Conservation (phyloP, 805 yeast genomes). For the Candida incommunis region DNA sequence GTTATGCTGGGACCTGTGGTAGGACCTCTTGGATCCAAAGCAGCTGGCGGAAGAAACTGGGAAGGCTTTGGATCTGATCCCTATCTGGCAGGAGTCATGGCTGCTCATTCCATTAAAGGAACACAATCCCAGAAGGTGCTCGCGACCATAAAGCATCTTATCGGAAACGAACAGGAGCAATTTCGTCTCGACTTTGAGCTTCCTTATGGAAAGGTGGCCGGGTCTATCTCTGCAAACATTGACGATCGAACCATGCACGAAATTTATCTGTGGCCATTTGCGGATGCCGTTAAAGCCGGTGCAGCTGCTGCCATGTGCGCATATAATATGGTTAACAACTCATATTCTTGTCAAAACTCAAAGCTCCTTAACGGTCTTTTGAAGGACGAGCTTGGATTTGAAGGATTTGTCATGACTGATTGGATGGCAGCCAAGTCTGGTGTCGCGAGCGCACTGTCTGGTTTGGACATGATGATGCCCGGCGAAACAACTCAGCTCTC, state of each 20-base stretch:
- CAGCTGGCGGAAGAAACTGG: slow-evolving; percentile 54
- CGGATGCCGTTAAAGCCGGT: slow-evolving; percentile 46
- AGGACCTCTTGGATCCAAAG: slow-evolving; percentile 49
- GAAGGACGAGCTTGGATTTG: slow-evolving; percentile 50
- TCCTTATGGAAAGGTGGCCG: neutral
- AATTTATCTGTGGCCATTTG: slow-evolving; percentile 52
- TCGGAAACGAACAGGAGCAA: slow-evolving; percentile 52
- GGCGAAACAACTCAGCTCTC: slow-evolving; percentile 27
- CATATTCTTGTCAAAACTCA: slow-evolving; percentile 47
- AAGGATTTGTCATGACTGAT: slow-evolving; percentile 53
- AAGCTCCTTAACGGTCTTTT: slow-evolving; percentile 38
- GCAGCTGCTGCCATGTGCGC: slow-evolving; percentile 51
- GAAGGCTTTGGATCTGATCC: slow-evolving; percentile 53
- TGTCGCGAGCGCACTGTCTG: slow-evolving; percentile 40
- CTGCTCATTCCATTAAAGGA: slow-evolving; percentile 38
- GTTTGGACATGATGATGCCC: slow-evolving; percentile 57
- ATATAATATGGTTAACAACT: slow-evolving; percentile 40
- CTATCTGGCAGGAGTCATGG: slow-evolving; percentile 41
- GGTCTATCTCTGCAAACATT: slow-evolving; percentile 35
- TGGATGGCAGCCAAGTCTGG: slow-evolving; percentile 54
- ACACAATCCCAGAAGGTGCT: slow-evolving; percentile 44
- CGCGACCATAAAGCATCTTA: slow-evolving; percentile 40
- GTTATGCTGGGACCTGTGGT: slow-evolving; percentile 41
- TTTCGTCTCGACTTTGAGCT: slow-evolving; percentile 37
- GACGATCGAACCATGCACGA: slow-evolving; percentile 53